These are phyloP conservation scores for Populus euphratica DNA, from an alignment of 345 rosid species.

Conservation along the genomic window DNA sequence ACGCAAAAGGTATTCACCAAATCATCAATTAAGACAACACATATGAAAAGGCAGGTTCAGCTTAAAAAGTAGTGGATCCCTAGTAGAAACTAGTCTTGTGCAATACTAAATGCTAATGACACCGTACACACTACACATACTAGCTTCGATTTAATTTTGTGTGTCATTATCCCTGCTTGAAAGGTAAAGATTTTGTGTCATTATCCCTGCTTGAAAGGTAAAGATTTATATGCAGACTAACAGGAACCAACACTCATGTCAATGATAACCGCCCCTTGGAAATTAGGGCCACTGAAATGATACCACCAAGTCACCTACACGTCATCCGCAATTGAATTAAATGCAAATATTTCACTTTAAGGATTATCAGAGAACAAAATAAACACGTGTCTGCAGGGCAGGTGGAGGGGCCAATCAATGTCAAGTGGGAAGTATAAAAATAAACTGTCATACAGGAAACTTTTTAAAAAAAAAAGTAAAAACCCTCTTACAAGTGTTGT, in stretches of 20 bases:
- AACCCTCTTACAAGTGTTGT: not conserved
- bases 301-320: not conserved
- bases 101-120: not conserved
- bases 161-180: not conserved
- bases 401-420: not conserved
- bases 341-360: not conserved
- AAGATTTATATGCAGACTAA: not conserved
- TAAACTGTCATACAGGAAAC: not conserved
- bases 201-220: not conserved
- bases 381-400: not conserved
- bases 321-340: not conserved
- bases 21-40: not conserved
- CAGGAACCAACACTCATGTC: not conserved
- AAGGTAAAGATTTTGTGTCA: not conserved
- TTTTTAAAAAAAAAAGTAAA: not conserved
- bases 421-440: not conserved
- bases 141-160: too few relatives aligned
- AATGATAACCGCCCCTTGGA: not conserved
- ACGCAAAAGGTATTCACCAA: not conserved
- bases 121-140: too few relatives aligned
- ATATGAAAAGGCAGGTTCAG: not conserved
- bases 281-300: not conserved
- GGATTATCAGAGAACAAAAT: not conserved
- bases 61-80: not conserved
- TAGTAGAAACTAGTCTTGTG: not conserved